These are phyloP conservation scores for Trichoderma sp. DNA, from an alignment of 2,329 filamentous ascomycete genomes.

Conservation along the genomic window DNA sequence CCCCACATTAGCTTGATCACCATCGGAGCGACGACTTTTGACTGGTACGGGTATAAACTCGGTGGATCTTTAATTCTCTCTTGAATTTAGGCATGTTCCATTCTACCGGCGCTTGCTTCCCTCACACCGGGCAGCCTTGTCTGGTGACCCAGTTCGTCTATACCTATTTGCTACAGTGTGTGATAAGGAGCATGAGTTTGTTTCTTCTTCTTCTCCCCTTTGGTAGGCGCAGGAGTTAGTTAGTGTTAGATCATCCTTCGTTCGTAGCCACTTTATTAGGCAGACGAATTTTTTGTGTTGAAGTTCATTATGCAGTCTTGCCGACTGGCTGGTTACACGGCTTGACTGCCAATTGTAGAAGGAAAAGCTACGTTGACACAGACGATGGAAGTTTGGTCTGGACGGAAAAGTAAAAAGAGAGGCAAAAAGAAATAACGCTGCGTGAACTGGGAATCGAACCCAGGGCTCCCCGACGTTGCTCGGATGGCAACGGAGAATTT, in stretches of 20 bases:
- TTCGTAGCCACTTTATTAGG: not conserved
- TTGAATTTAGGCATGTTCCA: conserved; percentile 19
- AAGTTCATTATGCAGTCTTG: not conserved
- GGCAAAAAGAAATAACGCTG: conserved; percentile 30
- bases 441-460: conserved; percentile 43
- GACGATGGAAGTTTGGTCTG: not conserved
- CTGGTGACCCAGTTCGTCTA: not conserved
- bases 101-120: not conserved
- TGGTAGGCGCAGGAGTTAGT: not conserved
- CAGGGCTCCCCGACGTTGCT: conserved; percentile 41
- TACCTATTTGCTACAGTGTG: not conserved
- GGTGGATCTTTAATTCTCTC: conserved; percentile 1
- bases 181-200: not conserved
- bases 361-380: not conserved
- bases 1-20: not conserved
- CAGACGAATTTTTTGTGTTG: not conserved
- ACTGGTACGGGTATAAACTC: conserved; percentile 25
- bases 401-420: not conserved
- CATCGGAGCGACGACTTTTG: not conserved
- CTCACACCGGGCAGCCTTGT: not conserved
- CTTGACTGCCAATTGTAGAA: not conserved
- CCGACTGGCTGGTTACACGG: not conserved
- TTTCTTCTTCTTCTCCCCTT: not conserved
- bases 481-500: conserved; percentile 43
- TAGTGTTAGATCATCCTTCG: not conserved